phyloP scores from a whole-genome alignment of 768 basidiomycete species.

The Mycena filopes region DNA sequence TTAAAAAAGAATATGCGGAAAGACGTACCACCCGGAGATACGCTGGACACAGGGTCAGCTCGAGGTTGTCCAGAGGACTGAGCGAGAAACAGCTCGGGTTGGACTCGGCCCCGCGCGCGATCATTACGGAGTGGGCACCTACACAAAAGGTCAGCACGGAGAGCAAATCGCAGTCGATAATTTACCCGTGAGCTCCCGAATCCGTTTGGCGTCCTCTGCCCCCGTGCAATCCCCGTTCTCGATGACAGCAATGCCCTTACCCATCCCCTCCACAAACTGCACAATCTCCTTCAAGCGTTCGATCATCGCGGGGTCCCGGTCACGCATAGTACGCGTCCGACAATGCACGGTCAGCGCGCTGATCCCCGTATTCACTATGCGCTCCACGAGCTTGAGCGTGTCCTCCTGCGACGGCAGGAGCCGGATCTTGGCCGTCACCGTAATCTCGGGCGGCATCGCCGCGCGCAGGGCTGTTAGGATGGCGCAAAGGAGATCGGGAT shows the following conservation, averaged over 20 bases:
- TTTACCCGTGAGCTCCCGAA: slow-evolving; percentile 80
- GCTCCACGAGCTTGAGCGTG: slow-evolving; percentile 89
- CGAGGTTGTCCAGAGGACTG: slow-evolving; percentile 74
- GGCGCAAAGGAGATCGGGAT: slow-evolving; percentile 89
- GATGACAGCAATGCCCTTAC: slow-evolving; percentile 85
- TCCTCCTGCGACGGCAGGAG: slow-evolving; percentile 87
- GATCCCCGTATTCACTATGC: slow-evolving; percentile 89
- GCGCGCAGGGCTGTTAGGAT: slow-evolving; percentile 84
- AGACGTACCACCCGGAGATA: slow-evolving; percentile 76
- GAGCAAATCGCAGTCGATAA: not conserved
- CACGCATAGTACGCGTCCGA: slow-evolving; percentile 91
- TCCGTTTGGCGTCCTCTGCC: slow-evolving; percentile 80
- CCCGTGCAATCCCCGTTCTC: slow-evolving; percentile 94
- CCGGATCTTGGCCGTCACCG: slow-evolving; percentile 95
- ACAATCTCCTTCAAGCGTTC: slow-evolving; percentile 87
- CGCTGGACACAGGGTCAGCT: slow-evolving; percentile 72
- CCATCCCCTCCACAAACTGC: slow-evolving; percentile 79
- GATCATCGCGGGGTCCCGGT: slow-evolving; percentile 80
- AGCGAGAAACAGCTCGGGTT: slow-evolving; percentile 91
- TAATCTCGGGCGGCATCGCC: slow-evolving; percentile 79
- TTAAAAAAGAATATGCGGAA: not conserved
- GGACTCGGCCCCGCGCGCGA: slow-evolving; percentile 92
- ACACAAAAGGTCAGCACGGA: not conserved
- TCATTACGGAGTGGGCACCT: slow-evolving; percentile 95
- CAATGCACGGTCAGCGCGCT: slow-evolving; percentile 94